phyloP scores from a whole-genome alignment of 805 yeast species.

The Suhomyces emberorum region DNA sequence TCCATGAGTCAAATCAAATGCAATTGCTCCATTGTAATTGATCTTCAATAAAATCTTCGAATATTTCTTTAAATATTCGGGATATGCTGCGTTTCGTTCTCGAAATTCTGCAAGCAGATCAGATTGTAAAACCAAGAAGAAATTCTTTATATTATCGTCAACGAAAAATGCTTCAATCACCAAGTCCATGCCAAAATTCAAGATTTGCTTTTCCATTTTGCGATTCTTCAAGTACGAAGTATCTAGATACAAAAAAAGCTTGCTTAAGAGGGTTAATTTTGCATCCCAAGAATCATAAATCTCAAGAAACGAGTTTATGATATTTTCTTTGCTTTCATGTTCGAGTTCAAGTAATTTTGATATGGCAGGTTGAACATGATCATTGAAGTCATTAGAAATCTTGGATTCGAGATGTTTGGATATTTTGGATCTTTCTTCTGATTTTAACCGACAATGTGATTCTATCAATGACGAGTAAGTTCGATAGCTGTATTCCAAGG shows the following conservation, averaged over 20 bases:
- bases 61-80: slow-evolving; percentile 9
- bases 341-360: slow-evolving; percentile 1
- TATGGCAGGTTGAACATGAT: slow-evolving; percentile 5
- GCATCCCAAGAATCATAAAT: slow-evolving; percentile 22
- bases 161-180: slow-evolving; percentile 15
- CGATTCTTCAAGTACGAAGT: slow-evolving; percentile 32
- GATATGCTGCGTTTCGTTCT: slow-evolving; percentile 4
- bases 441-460: slow-evolving; percentile 28
- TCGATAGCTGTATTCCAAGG: slow-evolving; percentile 18
- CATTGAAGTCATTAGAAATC: slow-evolving; percentile 15
- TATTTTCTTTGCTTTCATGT: background rate
- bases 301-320: slow-evolving; percentile 10
- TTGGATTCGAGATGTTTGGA: slow-evolving; percentile 17
- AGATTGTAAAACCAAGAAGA: slow-evolving; percentile 11
- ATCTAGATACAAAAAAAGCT: slow-evolving; percentile 36
- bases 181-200: slow-evolving; percentile 21
- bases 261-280: slow-evolving; percentile 21
- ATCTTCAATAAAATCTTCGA: slow-evolving; percentile 20
- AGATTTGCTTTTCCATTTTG: slow-evolving; percentile 24
- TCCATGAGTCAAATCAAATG: background rate
- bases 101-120: slow-evolving; percentile 9
- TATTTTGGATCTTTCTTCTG: slow-evolving; percentile 31
- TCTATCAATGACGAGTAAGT: slow-evolving; percentile 29
- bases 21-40: slow-evolving; percentile 11
- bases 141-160: slow-evolving; percentile 1